phyloP scores from a whole-genome alignment of 306 rosid species.

The Vigna nakashimae region DNA sequence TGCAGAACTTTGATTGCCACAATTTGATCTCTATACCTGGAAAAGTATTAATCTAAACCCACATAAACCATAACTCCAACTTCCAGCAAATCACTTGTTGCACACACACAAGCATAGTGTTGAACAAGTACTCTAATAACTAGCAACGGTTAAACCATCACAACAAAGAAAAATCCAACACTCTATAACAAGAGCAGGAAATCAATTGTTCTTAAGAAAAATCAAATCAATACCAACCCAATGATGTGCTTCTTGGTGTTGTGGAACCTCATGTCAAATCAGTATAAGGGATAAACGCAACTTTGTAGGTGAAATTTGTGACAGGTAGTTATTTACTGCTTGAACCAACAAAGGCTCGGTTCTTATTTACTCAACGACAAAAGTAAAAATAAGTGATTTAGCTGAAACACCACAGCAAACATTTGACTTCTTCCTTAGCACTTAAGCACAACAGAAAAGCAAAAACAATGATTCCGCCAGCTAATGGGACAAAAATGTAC shows the following conservation, averaged over 20 bases:
- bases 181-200: constrained; percentile 5
- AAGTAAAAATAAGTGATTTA: constrained; percentile 2
- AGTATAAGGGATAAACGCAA: constrained; percentile 14
- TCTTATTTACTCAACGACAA: constrained; percentile 25
- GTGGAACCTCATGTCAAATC: constrained; percentile 21
- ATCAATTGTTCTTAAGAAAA: constrained; percentile 20
- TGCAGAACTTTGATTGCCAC: constrained; percentile 92
- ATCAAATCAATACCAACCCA: constrained; percentile 24
- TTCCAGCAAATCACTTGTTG: constrained; percentile 36
- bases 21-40: constrained; percentile 79
- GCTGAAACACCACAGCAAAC: constrained; percentile 27
- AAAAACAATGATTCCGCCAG: constrained; percentile 2
- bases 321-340: constrained; percentile 18
- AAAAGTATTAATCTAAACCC: constrained; percentile 51
- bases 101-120: constrained; percentile 21
- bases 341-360: constrained; percentile 33
- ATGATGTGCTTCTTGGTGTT: not conserved
- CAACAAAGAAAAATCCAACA: not conserved
- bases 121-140: constrained; percentile 11
- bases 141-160: constrained; percentile 18
- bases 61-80: constrained; percentile 46
- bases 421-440: constrained; percentile 32
- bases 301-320: constrained; percentile 22
- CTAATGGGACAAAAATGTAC: constrained; percentile 14
- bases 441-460: not conserved